Conservation (phyloP, 345 rosid genomes). For the Populus davidiana region DNA sequence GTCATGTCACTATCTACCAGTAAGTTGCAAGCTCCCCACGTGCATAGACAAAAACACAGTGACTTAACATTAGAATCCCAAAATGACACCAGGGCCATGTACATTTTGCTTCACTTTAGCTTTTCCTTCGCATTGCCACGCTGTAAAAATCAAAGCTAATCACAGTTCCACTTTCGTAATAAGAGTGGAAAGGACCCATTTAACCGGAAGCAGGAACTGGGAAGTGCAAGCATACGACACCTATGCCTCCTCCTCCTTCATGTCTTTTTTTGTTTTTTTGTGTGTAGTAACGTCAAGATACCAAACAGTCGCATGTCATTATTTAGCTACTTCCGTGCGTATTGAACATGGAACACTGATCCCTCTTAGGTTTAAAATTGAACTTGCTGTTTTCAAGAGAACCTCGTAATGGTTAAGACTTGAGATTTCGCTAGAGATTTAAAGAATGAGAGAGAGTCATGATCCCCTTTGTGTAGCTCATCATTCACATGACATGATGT, state of each 20-base stretch:
- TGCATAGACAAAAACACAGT: constrained; percentile 5
- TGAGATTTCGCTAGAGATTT: no score
- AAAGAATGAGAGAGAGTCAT: no score
- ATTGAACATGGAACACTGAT: no score
- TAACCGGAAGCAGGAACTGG: neutral
- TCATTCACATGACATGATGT: no score
- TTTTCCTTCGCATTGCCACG: constrained; percentile 7
- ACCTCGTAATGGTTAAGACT: no score
- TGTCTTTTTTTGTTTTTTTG: neutral
- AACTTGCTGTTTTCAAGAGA: no score
- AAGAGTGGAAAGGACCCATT: neutral
- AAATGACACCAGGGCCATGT: constrained; percentile 21
- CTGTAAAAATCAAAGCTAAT: constrained; percentile 22
- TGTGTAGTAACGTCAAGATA: no score
- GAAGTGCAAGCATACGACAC: neutral
- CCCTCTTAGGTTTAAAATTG: no score
- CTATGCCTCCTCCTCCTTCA: neutral
- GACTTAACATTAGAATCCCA: neutral
- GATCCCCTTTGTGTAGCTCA: no score
- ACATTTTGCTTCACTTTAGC: constrained; percentile 14
- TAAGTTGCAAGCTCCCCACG: neutral
- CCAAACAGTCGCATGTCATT: neutral
- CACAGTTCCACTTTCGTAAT: constrained; percentile 16
- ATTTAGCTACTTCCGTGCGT: neutral
- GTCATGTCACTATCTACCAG: neutral